These are phyloP conservation scores for Arthroderma uncinatum DNA, from an alignment of 2,329 filamentous ascomycete species.

Conservation along the genomic window DNA sequence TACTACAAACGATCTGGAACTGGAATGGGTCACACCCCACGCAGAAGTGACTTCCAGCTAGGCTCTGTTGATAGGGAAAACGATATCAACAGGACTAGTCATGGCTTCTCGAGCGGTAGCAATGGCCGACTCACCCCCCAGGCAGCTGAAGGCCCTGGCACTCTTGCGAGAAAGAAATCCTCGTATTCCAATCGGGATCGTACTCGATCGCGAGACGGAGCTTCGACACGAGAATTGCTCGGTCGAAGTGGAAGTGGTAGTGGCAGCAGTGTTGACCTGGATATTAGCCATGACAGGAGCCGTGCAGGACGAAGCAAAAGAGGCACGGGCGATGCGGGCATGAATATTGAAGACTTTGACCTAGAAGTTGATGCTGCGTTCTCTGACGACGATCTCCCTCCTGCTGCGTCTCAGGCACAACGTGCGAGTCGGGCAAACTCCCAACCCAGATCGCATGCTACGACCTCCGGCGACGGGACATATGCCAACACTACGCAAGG, in stretches of 20 bases:
- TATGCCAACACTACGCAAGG: conserved; percentile 7
- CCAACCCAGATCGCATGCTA: not conserved
- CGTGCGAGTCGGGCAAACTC: not conserved
- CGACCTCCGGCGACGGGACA: not conserved
- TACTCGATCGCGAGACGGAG: conserved; percentile 29
- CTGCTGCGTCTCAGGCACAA: conserved; percentile 33
- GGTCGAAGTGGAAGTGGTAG: conserved; percentile 33
- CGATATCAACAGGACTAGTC: conserved; percentile 22
- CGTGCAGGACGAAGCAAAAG: conserved; percentile 29
- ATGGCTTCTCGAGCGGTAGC: conserved; percentile 49
- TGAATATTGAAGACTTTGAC: conserved; percentile 28
- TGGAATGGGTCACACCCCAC: conserved; percentile 66
- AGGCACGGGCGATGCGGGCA: conserved; percentile 22
- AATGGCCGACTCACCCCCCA: conserved; percentile 41
- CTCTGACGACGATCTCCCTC: conserved; percentile 50
- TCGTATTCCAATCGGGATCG: conserved; percentile 37
- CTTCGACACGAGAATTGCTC: conserved; percentile 43
- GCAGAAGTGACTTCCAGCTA: conserved; percentile 46
- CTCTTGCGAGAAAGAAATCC: conserved; percentile 42
- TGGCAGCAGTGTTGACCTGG: conserved; percentile 34
- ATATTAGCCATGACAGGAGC: conserved; percentile 40
- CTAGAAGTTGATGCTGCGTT: conserved; percentile 28
- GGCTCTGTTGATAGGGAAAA: conserved; percentile 38
- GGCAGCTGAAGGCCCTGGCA: conserved; percentile 24
- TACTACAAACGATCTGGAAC: conserved; percentile 71